Percentiles rank a stretch among this genome's conserved stretches.
Evolutionary conservation across 345 rosid species (phyloP).

Genomic region (Aurinia saxatilis): DNA sequence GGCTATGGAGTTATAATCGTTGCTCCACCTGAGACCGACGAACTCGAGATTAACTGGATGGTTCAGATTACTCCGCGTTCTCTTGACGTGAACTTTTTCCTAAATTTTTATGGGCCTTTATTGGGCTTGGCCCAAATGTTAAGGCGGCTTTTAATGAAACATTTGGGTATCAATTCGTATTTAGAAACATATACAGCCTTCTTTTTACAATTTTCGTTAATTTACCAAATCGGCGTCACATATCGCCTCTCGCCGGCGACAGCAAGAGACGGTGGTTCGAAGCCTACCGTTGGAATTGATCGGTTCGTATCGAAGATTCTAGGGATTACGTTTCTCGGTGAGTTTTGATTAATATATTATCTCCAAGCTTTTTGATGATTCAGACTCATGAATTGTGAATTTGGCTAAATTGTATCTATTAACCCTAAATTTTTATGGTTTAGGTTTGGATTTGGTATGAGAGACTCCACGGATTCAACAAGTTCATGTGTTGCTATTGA

Average conservation of each 20-base stretch:
- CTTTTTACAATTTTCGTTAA: neutral
- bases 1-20: constrained; percentile 2
- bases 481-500: constrained; percentile 34
- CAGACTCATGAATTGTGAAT: neutral
- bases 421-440: neutral
- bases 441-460: neutral
- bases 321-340: constrained; percentile 9
- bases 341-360: neutral
- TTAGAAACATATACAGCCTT: neutral
- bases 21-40: constrained; percentile 25
- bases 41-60: constrained; percentile 13
- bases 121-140: neutral
- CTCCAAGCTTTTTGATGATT: neutral
- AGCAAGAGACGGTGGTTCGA: constrained; percentile 12
- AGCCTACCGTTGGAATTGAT: too few relatives aligned
- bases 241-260: constrained; percentile 8
- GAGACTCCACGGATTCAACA: neutral
- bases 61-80: constrained; percentile 22
- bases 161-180: neutral
- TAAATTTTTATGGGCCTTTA: neutral
- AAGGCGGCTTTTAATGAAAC: too few relatives aligned
- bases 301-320: neutral
- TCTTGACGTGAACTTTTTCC: neutral
- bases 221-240: neutral
- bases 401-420: neutral